phyloP scores from a whole-genome alignment of 257 asterid genomes.

The Ilex asprella region DNA sequence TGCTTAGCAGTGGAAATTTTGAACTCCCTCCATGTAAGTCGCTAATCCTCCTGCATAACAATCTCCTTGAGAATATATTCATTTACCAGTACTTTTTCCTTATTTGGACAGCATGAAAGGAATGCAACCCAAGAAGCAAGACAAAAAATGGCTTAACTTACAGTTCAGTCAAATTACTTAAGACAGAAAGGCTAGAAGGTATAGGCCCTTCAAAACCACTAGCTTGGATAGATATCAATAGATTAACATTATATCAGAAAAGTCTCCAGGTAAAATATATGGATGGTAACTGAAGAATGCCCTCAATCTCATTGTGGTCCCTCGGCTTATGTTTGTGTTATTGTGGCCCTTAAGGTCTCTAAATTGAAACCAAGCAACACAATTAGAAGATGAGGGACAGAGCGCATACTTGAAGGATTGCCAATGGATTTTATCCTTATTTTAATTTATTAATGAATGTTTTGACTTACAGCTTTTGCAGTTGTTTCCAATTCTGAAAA shows the following conservation, averaged over 20 bases:
- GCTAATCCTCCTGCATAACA: constrained; percentile 46
- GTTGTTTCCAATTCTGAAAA: constrained; percentile 38
- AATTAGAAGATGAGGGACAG: too few relatives aligned
- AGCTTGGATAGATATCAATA: constrained; percentile 25
- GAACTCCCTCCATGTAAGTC: constrained; percentile 45
- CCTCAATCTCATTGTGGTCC: too few relatives aligned
- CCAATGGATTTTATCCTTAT: too few relatives aligned
- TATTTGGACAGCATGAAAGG: background rate
- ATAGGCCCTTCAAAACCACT: constrained; percentile 65
- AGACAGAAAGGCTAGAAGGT: constrained; percentile 37
- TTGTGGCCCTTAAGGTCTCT: too few relatives aligned
- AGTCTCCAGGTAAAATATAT: background rate
- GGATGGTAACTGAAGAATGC: too few relatives aligned
- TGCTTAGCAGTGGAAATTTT: constrained; percentile 34
- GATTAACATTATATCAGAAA: constrained; percentile 4
- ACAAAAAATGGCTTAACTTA: constrained; percentile 21
- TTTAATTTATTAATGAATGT: constrained; percentile 1
- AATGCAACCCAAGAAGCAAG: background rate
- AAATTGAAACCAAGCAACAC: too few relatives aligned
- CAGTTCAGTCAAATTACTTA: constrained; percentile 43
- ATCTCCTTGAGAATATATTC: background rate
- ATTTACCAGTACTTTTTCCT: too few relatives aligned
- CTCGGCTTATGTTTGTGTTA: too few relatives aligned
- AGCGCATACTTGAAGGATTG: too few relatives aligned
- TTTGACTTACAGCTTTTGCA: constrained; percentile 37